Percentiles rank a stretch among this genome's conserved stretches.
These are phyloP conservation scores for Cenchrus fungigraminus DNA, from an alignment of 176 grass and related monocot genomes.

Conservation along the genomic window DNA sequence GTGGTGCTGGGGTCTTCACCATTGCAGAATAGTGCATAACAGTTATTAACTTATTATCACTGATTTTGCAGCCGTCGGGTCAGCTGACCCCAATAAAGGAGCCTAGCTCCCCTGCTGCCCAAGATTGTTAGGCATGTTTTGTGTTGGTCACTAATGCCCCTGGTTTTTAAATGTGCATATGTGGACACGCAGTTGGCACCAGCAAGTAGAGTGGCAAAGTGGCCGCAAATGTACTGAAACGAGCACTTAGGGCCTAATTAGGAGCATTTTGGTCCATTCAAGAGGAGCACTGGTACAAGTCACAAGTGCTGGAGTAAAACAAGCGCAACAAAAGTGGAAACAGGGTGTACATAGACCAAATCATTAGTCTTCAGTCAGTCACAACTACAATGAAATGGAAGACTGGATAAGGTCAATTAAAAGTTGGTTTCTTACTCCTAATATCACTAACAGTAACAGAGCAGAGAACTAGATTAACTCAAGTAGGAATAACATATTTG, in stretches of 20 bases:
- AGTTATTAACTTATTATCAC: too few relatives aligned
- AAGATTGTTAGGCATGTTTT: too few relatives aligned
- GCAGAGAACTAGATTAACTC: not conserved
- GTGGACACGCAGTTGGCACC: too few relatives aligned
- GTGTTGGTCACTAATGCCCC: too few relatives aligned
- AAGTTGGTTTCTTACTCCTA: not conserved
- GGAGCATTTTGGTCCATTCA: not conserved
- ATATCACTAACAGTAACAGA: slow-evolving; percentile 11
- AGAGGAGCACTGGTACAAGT: not conserved
- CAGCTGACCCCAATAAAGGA: too few relatives aligned
- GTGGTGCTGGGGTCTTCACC: too few relatives aligned
- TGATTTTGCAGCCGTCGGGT: too few relatives aligned
- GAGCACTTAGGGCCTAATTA: not conserved
- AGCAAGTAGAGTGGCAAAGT: too few relatives aligned
- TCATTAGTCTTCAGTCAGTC: not conserved
- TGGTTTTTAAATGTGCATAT: too few relatives aligned
- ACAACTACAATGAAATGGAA: not conserved
- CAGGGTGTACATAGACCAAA: not conserved
- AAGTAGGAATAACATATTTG: not conserved
- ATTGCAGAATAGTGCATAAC: too few relatives aligned
- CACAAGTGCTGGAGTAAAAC: not conserved
- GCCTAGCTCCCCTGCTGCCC: too few relatives aligned
- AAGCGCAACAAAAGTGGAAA: not conserved
- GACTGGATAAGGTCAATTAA: not conserved
- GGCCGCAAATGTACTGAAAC: not conserved